phyloP scores from a whole-genome alignment of 805 yeast genomes.

The Wickerhamomyces xylosicus region DNA sequence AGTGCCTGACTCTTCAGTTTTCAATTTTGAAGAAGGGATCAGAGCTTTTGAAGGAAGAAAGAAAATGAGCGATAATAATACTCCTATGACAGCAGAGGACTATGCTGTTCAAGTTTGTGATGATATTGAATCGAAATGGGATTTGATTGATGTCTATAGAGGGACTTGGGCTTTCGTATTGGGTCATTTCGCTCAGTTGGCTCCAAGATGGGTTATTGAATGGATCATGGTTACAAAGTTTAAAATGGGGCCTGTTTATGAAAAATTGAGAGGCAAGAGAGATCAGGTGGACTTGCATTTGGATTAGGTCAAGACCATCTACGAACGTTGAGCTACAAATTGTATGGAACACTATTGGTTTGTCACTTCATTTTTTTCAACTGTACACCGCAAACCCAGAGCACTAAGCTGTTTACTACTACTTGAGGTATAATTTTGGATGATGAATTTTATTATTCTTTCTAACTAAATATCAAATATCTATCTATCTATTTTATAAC shows the following conservation, averaged over 20 bases:
- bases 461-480: too few species aligned
- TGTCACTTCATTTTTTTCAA: too few species aligned
- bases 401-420: too few species aligned
- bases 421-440: too few species aligned
- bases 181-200: slow-evolving; percentile 23
- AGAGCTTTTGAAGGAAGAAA: slow-evolving; percentile 40
- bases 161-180: slow-evolving; percentile 37
- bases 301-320: slow-evolving; percentile 10
- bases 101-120: slow-evolving; percentile 48
- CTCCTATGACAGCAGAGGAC: slow-evolving; percentile 48
- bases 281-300: slow-evolving; percentile 12
- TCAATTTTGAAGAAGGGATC: slow-evolving; percentile 38
- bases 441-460: too few species aligned
- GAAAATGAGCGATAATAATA: slow-evolving; percentile 45
- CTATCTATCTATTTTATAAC: too few species aligned
- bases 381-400: too few species aligned
- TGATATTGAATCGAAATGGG: slow-evolving; percentile 30
- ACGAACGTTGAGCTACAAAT: too few species aligned
- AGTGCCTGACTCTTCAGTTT: slow-evolving; percentile 45
- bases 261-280: slow-evolving; percentile 15
- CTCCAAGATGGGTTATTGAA: slow-evolving; percentile 41
- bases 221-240: slow-evolving; percentile 29
- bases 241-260: slow-evolving; percentile 25
- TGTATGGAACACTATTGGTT: too few species aligned
- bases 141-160: slow-evolving; percentile 43